Percentiles rank a stretch among this genome's conserved stretches.
phyloP scores from a whole-genome alignment of 2,329 filamentous ascomycete genomes.

The Cladosporium sp. region DNA sequence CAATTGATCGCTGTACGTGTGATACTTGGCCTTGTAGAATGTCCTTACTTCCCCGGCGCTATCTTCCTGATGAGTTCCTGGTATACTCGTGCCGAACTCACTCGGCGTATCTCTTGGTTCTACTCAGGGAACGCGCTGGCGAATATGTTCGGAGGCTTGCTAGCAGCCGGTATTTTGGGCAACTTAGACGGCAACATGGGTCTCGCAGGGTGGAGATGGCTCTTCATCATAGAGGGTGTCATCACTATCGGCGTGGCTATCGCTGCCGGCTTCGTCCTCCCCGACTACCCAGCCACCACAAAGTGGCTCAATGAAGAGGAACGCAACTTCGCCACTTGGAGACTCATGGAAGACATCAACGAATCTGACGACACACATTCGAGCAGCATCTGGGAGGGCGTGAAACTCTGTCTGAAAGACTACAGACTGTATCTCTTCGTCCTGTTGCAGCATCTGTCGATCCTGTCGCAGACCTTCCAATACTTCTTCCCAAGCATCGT shows the following conservation, averaged over 20 bases:
- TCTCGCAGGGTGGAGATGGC: slow-evolving; percentile 39
- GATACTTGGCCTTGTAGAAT: slow-evolving; percentile 48
- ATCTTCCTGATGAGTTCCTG: slow-evolving; percentile 47
- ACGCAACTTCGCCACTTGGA: slow-evolving; percentile 51
- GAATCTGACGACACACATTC: slow-evolving; percentile 40
- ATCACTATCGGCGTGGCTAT: slow-evolving; percentile 26
- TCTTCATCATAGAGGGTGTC: slow-evolving; percentile 36
- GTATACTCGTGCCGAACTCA: slow-evolving; percentile 47
- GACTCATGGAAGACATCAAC: slow-evolving; percentile 47
- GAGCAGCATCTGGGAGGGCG: slow-evolving; percentile 41
- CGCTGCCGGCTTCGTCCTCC: slow-evolving; percentile 37
- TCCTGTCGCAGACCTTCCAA: slow-evolving; percentile 55
- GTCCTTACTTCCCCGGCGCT: slow-evolving; percentile 47
- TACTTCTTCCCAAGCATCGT: slow-evolving; percentile 66
- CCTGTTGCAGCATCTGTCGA: slow-evolving; percentile 49
- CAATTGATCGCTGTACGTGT: slow-evolving; percentile 46
- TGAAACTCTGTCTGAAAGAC: slow-evolving; percentile 49
- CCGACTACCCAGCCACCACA: slow-evolving; percentile 51
- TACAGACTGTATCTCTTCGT: slow-evolving; percentile 52
- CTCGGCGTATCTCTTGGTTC: slow-evolving; percentile 22
- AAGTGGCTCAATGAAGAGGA: slow-evolving; percentile 51
- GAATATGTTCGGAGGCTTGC: slow-evolving; percentile 21
- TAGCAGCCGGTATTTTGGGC: slow-evolving; percentile 46
- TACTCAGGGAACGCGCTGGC: slow-evolving; percentile 29
- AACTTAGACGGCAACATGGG: slow-evolving; percentile 29